phyloP scores from a whole-genome alignment of 179 eudicot genomes.

The Amaranthus tricolor region DNA sequence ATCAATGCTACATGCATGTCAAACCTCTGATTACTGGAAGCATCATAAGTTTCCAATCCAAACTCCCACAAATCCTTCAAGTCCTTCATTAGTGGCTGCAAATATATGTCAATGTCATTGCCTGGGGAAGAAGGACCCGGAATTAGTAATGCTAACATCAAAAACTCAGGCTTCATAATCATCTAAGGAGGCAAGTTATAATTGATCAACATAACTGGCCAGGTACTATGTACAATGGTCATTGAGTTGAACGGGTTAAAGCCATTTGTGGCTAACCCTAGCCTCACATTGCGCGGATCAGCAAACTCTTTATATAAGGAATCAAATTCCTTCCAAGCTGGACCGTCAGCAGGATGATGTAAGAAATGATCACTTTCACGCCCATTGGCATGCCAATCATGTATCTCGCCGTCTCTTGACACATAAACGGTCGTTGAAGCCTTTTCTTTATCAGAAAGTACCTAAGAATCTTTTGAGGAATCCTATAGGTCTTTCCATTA shows the following conservation, averaged over 20 bases:
- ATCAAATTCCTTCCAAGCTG: neutral
- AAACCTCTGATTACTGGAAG: neutral
- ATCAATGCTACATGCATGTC: constrained; percentile 3
- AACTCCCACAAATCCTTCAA: constrained; percentile 10
- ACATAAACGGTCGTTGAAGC: too few relatives aligned
- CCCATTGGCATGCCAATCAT: neutral
- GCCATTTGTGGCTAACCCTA: too few relatives aligned
- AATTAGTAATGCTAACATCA: neutral
- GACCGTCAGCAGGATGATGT: neutral
- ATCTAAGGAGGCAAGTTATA: too few relatives aligned
- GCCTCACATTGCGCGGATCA: too few relatives aligned
- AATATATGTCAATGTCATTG: neutral
- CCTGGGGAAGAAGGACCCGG: neutral
- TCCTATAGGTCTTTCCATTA: neutral
- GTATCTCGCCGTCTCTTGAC: too few relatives aligned
- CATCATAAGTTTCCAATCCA: constrained; percentile 10
- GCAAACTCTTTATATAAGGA: too few relatives aligned
- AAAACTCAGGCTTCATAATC: too few relatives aligned
- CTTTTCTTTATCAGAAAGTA: too few relatives aligned
- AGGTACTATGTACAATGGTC: too few relatives aligned
- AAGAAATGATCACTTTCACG: neutral
- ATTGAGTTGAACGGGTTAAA: too few relatives aligned
- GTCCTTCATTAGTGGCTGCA: neutral
- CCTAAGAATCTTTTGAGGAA: too few relatives aligned
- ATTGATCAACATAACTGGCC: too few relatives aligned